Base-by-base conservation (phyloP, 163 green algal genomes). In the Chlorella variabilis region DNA sequence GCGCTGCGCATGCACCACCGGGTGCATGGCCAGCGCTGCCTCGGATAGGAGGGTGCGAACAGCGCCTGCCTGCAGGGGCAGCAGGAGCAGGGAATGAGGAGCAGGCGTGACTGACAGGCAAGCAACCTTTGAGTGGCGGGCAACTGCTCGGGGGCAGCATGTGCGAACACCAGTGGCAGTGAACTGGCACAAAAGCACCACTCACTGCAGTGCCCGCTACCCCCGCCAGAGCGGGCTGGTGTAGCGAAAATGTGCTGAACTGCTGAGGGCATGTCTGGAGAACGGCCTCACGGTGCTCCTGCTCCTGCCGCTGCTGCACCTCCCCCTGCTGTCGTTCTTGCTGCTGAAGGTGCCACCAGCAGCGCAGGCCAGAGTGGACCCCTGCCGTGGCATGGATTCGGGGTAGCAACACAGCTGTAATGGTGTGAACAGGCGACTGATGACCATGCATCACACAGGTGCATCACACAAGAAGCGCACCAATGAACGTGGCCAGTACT, bases 331-430 rank as follows among this genome's bases (percentile, higher is more conserved):
- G 42, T n/a, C 5, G 20, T 8, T 31, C n/a, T 15, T 41, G 41
- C 71, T 78, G 71, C 21, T 49, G 71, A 4, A 42, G 54, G 49
- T 54, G 71, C 71, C 71, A 78, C 71, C 71, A 78, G 71, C 33
- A 66, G 11, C 49, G 71, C 34, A 78, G 49, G 21, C 71, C 36
- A 21, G 71, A 42, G 34, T 77, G 34, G n/a, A 77, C 70, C 18
- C 70, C 70, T 77, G 31, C 70, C 63, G 27, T 38, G 62, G n/a
- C 2, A 9, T n/a, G n/a, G n/a, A n/a, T n/a, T n/a, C n/a, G n/a
- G n/a, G n/a, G n/a, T n/a, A n/a, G n/a, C n/a, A n/a, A n/a, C n/a
- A n/a, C n/a, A n/a, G n/a, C n/a, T n/a, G n/a, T n/a, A n/a, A n/a
- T n/a, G n/a, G n/a, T n/a, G n/a, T n/a, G n/a, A n/a, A n/a, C n/a